These are phyloP conservation scores for Penicillium pulvis DNA, from an alignment of 495 filamentous ascomycete genomes.

Conservation along the genomic window DNA sequence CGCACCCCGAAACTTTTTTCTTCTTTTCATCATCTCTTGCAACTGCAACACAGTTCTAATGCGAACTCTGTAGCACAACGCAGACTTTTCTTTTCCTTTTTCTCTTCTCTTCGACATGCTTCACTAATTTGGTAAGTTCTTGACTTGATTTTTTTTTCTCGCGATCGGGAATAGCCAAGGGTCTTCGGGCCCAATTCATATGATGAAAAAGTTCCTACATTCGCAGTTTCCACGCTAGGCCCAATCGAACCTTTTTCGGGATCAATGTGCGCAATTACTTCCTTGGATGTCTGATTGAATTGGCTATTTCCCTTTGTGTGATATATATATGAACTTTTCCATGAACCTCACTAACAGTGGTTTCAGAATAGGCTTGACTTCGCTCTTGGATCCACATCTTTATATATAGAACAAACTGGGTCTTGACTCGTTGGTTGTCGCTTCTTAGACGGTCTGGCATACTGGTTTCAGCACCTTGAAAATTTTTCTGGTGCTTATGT, in stretches of 20 bases:
- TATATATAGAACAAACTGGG: background rate
- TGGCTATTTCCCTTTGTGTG: conserved; percentile 27
- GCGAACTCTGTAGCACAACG: background rate
- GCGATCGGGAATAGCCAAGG: conserved; percentile 20
- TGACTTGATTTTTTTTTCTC: conserved; percentile 13
- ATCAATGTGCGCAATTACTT: conserved; percentile 50
- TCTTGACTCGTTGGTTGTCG: background rate
- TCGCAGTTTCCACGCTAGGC: conserved; percentile 59
- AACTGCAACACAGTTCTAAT: conserved; percentile 7
- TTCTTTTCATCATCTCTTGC: conserved; percentile 25
- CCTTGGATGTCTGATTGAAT: conserved; percentile 56
- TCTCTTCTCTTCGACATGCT: background rate
- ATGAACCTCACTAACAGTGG: conserved; percentile 26
- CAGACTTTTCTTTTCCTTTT: background rate
- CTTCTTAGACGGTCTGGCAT: background rate
- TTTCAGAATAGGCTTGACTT: conserved; percentile 20
- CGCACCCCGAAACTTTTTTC: conserved; percentile 33
- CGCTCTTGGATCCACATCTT: background rate
- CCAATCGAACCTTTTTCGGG: conserved; percentile 52
- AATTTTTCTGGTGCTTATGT: background rate
- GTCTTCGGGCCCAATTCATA: conserved; percentile 31
- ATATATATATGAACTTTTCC: conserved; percentile 10
- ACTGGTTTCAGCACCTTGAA: background rate
- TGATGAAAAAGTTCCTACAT: conserved; percentile 56
- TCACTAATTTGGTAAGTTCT: conserved; percentile 28